These are phyloP conservation scores for Calvatia gigantea DNA, from an alignment of 768 basidiomycete genomes.

Conservation along the genomic window DNA sequence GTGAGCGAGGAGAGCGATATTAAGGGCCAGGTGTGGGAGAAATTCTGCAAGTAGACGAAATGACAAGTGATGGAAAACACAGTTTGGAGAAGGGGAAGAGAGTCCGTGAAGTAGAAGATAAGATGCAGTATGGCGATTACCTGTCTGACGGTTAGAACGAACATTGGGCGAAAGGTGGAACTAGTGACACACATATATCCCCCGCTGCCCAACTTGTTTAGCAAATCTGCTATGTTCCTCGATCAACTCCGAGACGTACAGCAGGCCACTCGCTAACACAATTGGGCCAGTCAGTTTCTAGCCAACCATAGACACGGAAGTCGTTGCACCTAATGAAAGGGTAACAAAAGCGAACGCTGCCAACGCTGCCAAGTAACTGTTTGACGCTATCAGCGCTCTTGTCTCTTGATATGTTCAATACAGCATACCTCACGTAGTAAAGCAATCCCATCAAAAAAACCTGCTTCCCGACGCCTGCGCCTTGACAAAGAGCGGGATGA, in stretches of 20 bases:
- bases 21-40: conserved; percentile 85
- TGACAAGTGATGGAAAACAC: conserved; percentile 84
- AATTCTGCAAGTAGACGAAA: conserved; percentile 88
- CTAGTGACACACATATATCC: conserved; percentile 74
- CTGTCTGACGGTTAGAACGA: conserved; percentile 38
- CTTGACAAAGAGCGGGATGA: neutral
- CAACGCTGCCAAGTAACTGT: conserved; percentile 70
- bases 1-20: conserved; percentile 84
- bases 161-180: neutral
- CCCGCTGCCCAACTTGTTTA: conserved; percentile 77
- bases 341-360: conserved; percentile 89
- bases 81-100: conserved; percentile 72
- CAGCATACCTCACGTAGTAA: conserved; percentile 57
- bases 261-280: conserved; percentile 77
- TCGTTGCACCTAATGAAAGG: conserved; percentile 73
- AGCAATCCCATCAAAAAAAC: conserved; percentile 46
- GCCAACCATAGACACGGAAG: neutral
- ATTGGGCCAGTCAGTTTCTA: conserved; percentile 11
- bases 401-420: conserved; percentile 4
- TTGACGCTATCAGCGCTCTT: conserved; percentile 5
- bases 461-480: conserved; percentile 8
- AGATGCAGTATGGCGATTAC: conserved; percentile 74
- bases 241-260: conserved; percentile 93
- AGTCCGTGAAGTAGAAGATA: conserved; percentile 75
- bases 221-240: conserved; percentile 88